phyloP scores from a whole-genome alignment of 2,329 filamentous ascomycete genomes.

The Epichloe uncinata region DNA sequence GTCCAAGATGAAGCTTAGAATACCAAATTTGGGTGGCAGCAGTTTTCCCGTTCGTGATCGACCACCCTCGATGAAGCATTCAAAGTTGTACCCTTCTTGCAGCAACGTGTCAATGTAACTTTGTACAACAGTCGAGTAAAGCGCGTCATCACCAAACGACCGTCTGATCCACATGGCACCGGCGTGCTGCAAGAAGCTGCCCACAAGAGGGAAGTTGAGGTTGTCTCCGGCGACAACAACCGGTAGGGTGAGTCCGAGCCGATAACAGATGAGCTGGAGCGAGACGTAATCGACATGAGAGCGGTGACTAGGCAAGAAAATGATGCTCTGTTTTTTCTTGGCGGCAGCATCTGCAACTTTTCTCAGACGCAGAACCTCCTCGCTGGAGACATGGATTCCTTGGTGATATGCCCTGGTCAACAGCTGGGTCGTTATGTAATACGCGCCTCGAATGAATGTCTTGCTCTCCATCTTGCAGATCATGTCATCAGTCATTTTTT shows the following conservation, averaged over 20 bases:
- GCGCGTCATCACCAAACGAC: conserved; percentile 79
- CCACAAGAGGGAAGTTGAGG: conserved; percentile 83
- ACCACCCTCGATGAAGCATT: conserved; percentile 95
- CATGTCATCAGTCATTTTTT: conserved; percentile 84
- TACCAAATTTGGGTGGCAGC: conserved; percentile 87
- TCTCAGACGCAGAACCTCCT: conserved; percentile 75
- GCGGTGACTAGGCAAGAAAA: conserved; percentile 88
- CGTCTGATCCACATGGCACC: conserved; percentile 94
- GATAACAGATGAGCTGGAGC: conserved; percentile 88
- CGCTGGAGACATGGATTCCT: conserved; percentile 89
- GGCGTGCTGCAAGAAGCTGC: conserved; percentile 85
- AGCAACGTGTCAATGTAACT: conserved; percentile 88
- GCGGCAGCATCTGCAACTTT: conserved; percentile 72
- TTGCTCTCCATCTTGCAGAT: conserved; percentile 99
- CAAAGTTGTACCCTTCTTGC: conserved; percentile 83
- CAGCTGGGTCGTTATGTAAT: conserved; percentile 79
- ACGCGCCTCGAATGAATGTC: conserved; percentile 79
- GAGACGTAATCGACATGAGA: conserved; percentile 96
- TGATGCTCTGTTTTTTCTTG: conserved; percentile 88
- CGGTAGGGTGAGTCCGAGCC: conserved; percentile 75
- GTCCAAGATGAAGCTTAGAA: conserved; percentile 82
- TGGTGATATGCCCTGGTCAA: conserved; percentile 91
- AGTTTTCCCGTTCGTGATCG: conserved; percentile 89
- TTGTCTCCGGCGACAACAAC: conserved; percentile 94
- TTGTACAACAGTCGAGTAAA: conserved; percentile 90